Percentiles rank a stretch among this genome's conserved stretches.
These are phyloP conservation scores for Mallotus japonicus DNA, from an alignment of 441 rosid genomes.

Conservation along the genomic window DNA sequence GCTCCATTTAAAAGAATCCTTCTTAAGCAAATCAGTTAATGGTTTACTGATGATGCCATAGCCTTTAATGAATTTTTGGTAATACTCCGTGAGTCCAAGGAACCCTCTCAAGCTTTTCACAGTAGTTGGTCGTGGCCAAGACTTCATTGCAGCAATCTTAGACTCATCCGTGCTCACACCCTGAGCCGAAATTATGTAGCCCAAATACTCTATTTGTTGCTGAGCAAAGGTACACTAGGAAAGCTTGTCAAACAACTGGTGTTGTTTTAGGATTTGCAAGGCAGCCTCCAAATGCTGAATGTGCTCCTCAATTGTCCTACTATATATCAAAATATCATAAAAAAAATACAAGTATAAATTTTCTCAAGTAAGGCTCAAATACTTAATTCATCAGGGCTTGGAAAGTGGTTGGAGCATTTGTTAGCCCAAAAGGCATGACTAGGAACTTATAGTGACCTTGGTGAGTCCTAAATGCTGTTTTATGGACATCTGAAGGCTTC, in stretches of 20 bases:
- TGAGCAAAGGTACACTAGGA: not conserved
- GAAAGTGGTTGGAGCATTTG: too few species aligned
- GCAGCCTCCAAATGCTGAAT: too few species aligned
- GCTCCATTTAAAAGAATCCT: not conserved
- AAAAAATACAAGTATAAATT: too few species aligned
- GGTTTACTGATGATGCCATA: not conserved
- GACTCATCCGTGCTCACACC: not conserved
- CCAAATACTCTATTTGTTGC: not conserved
- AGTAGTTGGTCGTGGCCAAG: not conserved
- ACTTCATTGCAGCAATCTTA: not conserved
- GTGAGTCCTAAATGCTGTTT: too few species aligned
- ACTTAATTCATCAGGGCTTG: too few species aligned
- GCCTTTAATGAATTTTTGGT: not conserved
- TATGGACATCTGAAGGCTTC: too few species aligned
- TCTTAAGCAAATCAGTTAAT: not conserved
- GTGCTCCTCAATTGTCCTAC: too few species aligned
- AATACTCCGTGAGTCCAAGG: too few species aligned
- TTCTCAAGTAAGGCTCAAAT: too few species aligned
- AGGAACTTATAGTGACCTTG: too few species aligned
- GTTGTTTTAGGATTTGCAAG: not conserved
- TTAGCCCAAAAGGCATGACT: too few species aligned
- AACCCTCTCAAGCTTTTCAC: not conserved
- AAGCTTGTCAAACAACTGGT: not conserved
- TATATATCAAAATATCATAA: too few species aligned
- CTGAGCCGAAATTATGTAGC: not conserved